phyloP scores from a whole-genome alignment of 306 rosid genomes.

The Cucurbita moschata region DNA sequence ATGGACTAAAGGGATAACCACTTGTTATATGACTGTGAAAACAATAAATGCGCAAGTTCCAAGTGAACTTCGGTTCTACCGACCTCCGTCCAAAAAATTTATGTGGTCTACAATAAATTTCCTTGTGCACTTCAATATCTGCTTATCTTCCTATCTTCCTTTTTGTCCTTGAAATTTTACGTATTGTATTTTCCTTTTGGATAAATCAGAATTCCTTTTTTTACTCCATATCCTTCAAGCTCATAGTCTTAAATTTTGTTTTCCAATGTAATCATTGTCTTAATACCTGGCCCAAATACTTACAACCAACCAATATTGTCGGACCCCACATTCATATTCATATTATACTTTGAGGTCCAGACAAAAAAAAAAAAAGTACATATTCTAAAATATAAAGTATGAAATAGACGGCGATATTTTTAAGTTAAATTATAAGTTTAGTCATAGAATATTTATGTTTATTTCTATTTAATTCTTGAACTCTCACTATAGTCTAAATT shows the following conservation, averaged over 20 bases:
- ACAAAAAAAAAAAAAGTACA: too few species aligned
- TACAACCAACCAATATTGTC: neutral
- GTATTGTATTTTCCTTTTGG: neutral
- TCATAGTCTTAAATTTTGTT: neutral
- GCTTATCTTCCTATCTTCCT: neutral
- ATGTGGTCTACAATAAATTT: neutral
- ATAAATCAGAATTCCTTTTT: neutral
- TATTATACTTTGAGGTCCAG: too few species aligned
- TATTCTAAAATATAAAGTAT: neutral
- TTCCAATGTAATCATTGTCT: neutral
- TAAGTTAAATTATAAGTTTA: too few species aligned
- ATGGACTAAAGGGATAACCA: neutral
- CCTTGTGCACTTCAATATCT: neutral
- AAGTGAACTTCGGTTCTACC: neutral
- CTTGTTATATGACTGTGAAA: neutral
- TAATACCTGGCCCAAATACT: neutral
- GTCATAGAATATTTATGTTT: too few species aligned
- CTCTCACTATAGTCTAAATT: too few species aligned
- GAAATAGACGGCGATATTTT: too few species aligned
- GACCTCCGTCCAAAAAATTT: neutral
- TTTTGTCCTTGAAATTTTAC: neutral
- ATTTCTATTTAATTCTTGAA: neutral
- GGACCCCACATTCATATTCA: neutral
- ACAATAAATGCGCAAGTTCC: neutral
- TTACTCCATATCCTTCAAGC: neutral